Evolutionary conservation across 345 rosid genomes (phyloP).

Genomic region (Sonneratia alba): DNA sequence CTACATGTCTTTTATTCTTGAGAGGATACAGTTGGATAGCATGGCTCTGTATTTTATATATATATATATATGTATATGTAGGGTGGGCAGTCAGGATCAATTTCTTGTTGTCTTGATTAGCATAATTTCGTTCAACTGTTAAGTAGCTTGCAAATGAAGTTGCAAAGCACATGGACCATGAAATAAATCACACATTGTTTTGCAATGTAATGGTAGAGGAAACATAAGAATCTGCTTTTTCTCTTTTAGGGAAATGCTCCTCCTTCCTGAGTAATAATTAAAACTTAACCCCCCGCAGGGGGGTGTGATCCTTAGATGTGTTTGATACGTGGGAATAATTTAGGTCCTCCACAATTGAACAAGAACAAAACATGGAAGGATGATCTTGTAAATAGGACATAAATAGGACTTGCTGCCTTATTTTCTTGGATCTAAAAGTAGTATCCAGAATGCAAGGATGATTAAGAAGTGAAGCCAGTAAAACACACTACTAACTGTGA

Average conservation of each 20-base stretch:
- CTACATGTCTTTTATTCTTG: background rate
- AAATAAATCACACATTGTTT: background rate
- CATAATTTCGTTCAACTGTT: background rate
- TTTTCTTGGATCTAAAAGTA: too few relatives aligned
- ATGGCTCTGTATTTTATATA: background rate
- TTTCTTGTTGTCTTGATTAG: background rate
- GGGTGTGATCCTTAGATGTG: too few relatives aligned
- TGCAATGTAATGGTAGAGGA: background rate
- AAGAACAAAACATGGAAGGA: background rate
- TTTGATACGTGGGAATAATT: too few relatives aligned
- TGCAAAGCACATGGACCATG: background rate
- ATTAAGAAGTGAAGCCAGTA: slow-evolving; percentile 70
- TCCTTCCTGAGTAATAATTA: too few relatives aligned
- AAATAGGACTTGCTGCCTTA: too few relatives aligned
- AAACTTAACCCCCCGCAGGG: too few relatives aligned
- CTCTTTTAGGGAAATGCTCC: background rate
- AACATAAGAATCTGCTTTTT: background rate
- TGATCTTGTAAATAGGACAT: too few relatives aligned
- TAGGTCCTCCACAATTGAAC: background rate
- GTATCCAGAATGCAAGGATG: too few relatives aligned
- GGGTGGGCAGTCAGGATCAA: background rate
- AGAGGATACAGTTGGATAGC: background rate
- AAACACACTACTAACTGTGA: slow-evolving; percentile 84
- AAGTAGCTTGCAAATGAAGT: background rate
- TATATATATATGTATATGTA: background rate